A percentile compares a stretch with the other conserved stretches of the same genome.
Conservation (phyloP, 192 early-diverging fungal species). For the Coemansia sp. region DNA sequence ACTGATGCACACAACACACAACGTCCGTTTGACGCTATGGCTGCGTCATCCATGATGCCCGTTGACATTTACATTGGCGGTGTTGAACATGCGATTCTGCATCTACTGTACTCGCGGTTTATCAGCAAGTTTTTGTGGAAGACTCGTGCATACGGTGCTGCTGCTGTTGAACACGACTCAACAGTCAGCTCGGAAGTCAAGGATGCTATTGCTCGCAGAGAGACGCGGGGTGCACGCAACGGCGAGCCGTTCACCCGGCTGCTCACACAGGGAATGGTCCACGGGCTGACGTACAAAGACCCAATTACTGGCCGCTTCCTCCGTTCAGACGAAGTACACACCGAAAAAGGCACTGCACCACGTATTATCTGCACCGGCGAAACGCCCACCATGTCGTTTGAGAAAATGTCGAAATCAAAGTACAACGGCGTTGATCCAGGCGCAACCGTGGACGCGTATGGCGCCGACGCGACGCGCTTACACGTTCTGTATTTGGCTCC, state of each 20-base stretch:
- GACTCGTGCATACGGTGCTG: constrained; percentile 49
- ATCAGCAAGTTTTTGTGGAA: constrained; percentile 80
- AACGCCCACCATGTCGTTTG: constrained; percentile 62
- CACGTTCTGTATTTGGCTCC: constrained; percentile 87
- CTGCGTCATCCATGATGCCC: constrained; percentile 64
- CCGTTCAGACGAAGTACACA: constrained; percentile 65
- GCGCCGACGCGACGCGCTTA: constrained; percentile 81
- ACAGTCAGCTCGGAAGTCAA: not conserved
- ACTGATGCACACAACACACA: constrained; percentile 71
- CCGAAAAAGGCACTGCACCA: constrained; percentile 34
- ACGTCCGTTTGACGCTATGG: constrained; percentile 54
- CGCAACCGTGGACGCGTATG: constrained; percentile 56
- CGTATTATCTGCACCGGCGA: constrained; percentile 64
- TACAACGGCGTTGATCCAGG: constrained; percentile 89
- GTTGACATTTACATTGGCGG: constrained; percentile 95
- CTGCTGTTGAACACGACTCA: not conserved
- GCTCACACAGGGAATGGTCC: constrained; percentile 95
- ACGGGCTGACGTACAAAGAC: constrained; percentile 80
- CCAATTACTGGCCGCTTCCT: constrained; percentile 72
- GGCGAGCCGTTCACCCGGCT: constrained; percentile 88
- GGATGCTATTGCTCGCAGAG: constrained; percentile 27
- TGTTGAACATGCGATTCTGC: constrained; percentile 91
- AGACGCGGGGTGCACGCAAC: constrained; percentile 33
- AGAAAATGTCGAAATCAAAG: constrained; percentile 99
- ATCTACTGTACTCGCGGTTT: constrained; percentile 91